phyloP scores from a whole-genome alignment of 169 alveolate genomes.

The Ichthyophthirius multifiliis region DNA sequence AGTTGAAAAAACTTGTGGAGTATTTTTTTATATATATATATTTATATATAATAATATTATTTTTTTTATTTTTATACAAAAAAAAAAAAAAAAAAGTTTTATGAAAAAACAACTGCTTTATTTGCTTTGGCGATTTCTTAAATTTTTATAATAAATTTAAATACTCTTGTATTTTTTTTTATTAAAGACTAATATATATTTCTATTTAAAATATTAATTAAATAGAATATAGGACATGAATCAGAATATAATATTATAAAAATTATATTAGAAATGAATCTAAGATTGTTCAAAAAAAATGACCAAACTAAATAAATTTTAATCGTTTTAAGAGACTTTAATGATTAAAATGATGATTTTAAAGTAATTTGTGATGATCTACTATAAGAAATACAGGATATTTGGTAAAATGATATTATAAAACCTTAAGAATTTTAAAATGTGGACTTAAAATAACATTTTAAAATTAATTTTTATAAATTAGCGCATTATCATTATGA shows the following conservation, averaged over 20 bases:
- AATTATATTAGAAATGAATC: conserved; percentile 14
- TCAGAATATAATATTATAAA: neutral
- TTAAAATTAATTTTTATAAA: neutral
- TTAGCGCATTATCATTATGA: neutral
- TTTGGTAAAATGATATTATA: neutral
- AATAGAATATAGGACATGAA: conserved; percentile 9
- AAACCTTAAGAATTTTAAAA: neutral
- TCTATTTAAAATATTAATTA: too few relatives aligned
- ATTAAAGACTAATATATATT: too few relatives aligned
- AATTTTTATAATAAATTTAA: neutral
- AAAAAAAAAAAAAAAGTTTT: too few relatives aligned
- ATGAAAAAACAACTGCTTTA: conserved; percentile 5
- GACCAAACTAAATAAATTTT: neutral
- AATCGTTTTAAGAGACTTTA: neutral
- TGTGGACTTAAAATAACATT: neutral
- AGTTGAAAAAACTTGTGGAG: conserved; percentile 5
- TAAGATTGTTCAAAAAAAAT: neutral
- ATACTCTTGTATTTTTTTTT: neutral
- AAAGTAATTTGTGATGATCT: neutral
- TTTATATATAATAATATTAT: too few relatives aligned
- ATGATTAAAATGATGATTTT: conserved; percentile 10
- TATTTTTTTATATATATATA: too few relatives aligned
- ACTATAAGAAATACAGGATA: neutral
- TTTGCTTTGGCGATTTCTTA: conserved; percentile 19
- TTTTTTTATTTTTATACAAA: too few relatives aligned